A percentile compares a stretch with the other conserved stretches of the same genome.
These are phyloP conservation scores for Xylariaceae sp. DNA, from an alignment of 2,329 filamentous ascomycete species.

Conservation along the genomic window DNA sequence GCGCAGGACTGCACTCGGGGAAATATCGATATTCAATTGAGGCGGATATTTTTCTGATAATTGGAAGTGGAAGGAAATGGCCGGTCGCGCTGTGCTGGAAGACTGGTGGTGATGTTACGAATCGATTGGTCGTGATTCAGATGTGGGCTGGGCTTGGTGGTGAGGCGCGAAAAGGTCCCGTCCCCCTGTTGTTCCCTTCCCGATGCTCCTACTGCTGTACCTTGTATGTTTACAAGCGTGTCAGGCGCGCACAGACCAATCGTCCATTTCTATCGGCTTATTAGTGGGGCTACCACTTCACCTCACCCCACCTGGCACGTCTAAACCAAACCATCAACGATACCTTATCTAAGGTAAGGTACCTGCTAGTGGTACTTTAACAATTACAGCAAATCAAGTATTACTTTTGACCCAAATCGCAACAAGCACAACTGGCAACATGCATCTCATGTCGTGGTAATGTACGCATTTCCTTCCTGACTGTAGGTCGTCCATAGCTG, in stretches of 20 bases:
- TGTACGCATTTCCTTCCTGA: no score
- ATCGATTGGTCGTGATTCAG: conserved; percentile 24
- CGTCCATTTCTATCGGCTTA: no score
- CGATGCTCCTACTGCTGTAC: no score
- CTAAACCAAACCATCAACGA: no score
- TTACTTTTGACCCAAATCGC: no score
- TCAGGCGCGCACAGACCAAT: conserved; percentile 36
- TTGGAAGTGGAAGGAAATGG: background rate
- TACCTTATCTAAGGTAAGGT: background rate
- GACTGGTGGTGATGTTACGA: conserved; percentile 14
- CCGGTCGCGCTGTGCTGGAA: conserved; percentile 5
- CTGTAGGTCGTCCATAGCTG: no score
- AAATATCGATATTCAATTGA: conserved; percentile 24
- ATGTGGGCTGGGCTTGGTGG: conserved; percentile 30
- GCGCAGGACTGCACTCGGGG: background rate
- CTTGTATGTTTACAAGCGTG: conserved; percentile 44
- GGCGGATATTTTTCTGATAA: background rate
- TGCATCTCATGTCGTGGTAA: no score
- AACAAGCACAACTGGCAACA: no score
- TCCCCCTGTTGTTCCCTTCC: conserved; percentile 28
- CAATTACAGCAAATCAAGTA: no score
- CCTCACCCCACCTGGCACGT: no score
- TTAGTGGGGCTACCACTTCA: no score
- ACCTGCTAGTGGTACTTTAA: no score
- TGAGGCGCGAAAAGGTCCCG: conserved; percentile 40